phyloP scores from a whole-genome alignment of 176 grass and related monocot species.

The Chloris gayana region DNA sequence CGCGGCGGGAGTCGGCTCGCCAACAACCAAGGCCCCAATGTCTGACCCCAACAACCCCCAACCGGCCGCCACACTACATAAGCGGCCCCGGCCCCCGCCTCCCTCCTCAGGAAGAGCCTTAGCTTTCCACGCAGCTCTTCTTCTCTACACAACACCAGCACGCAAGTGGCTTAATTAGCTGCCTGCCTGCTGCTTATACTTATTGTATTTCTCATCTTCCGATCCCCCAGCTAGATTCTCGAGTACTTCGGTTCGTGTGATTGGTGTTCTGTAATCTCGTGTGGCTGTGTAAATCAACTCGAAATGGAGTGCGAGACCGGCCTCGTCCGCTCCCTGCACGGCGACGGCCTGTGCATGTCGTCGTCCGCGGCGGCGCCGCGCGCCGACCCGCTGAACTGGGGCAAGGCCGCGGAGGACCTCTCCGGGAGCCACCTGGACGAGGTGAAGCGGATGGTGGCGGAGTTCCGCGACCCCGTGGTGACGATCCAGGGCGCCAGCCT shows the following conservation, averaged over 20 bases:
- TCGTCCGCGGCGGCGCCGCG: slow-evolving; percentile 1
- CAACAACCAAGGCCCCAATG: slow-evolving; percentile 33
- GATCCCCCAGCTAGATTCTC: background rate
- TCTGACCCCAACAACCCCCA: slow-evolving; percentile 44
- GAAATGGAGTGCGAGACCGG: slow-evolving; percentile 43
- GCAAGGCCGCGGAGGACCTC: slow-evolving; percentile 56
- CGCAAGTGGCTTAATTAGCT: background rate
- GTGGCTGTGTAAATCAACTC: background rate
- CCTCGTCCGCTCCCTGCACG: slow-evolving; percentile 44
- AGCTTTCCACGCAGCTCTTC: slow-evolving; percentile 53
- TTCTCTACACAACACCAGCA: slow-evolving; percentile 3
- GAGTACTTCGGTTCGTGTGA: background rate
- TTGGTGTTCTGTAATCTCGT: background rate
- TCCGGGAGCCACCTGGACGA: slow-evolving; percentile 78
- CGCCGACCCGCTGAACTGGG: slow-evolving; percentile 77
- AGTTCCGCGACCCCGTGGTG: slow-evolving; percentile 60
- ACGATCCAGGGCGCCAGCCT: slow-evolving; percentile 76
- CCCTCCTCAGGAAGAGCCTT: slow-evolving; percentile 47
- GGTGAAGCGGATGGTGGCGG: slow-evolving; percentile 84
- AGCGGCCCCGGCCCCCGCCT: slow-evolving; percentile 5
- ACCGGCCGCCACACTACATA: slow-evolving; percentile 57
- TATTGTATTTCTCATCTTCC: background rate
- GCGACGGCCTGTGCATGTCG: slow-evolving; percentile 50
- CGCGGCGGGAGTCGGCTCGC: background rate
- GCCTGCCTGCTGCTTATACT: too few relatives aligned